Base-by-base conservation (phyloP, 140 eudicot genomes). In the Anethum foeniculum region DNA sequence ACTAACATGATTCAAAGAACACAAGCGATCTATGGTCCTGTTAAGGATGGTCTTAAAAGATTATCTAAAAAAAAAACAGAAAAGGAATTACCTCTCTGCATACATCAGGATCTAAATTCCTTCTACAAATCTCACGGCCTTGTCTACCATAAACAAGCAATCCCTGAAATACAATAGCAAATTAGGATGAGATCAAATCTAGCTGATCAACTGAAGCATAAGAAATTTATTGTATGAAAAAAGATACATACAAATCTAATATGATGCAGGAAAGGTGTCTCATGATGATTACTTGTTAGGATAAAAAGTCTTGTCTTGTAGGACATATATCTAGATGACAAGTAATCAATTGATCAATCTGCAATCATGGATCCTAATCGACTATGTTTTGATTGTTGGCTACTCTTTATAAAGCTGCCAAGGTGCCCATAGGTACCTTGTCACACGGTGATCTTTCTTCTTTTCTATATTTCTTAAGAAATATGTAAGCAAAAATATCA, bases 111-210 rank as follows among this genome's bases (percentile, higher is more conserved):
- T 95, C 93, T 82, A 92, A 86, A 82, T 87, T 92, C 54, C 84
- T 90, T 86, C 90, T 83, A 82, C 80, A 92, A 68, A 95, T 92
- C 86, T 95, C 99, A 75, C 82, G 93, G 19, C 99, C 99, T 86
- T 92, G 90, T 81, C 80, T 88, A 58, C 99, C 99, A 88, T 95
- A 92, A 60, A 95, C 99, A 81, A 94, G 94, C 89, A 94, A 88
- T 75, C 99, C 99, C 97, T 94, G 84, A 73, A 85, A 79, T 76
- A 12, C 71, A 80, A 43, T 54, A 82, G 69, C 46, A 72, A 62
- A 62, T 41, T 75, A 60, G 13, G 51, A 23, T 60, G 76, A 54
- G 30, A 74, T 3, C 62, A 49, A 14, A 69, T 15, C 49, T 39
- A 44, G 52, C 54, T 21, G 16, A 39, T 79, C 14, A 23, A 65